Conservation (phyloP, 164 flowering plant species). For the Tetracentron sinense region DNA sequence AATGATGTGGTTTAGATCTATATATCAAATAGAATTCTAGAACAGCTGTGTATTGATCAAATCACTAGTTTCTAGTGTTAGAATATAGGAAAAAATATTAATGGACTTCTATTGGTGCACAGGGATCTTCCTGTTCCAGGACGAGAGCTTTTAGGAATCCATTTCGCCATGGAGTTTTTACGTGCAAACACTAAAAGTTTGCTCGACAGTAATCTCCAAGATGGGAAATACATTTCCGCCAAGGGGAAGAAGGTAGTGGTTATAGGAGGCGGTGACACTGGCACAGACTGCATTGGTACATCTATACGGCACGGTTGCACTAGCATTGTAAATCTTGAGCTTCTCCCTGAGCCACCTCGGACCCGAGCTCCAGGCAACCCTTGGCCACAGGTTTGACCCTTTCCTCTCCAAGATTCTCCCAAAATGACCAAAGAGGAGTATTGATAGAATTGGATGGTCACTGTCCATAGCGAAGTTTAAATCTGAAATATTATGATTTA, state of each 20-base stretch:
- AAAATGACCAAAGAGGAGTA: too few species aligned
- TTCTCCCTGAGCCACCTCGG: slow-evolving; percentile 82
- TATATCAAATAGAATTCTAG: neutral
- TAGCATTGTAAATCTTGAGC: slow-evolving; percentile 76
- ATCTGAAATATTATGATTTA: neutral
- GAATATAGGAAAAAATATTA: neutral
- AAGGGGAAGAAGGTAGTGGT: slow-evolving; percentile 96
- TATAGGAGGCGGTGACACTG: slow-evolving; percentile 99
- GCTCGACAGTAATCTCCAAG: slow-evolving; percentile 84
- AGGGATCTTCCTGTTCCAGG: slow-evolving; percentile 99
- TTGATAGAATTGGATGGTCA: neutral
- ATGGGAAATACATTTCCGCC: slow-evolving; percentile 89
- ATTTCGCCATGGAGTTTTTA: slow-evolving; percentile 97
- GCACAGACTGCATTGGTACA: slow-evolving; percentile 97
- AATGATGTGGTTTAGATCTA: neutral
- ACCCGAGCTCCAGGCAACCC: slow-evolving; percentile 92
- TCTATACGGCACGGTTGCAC: slow-evolving; percentile 92
- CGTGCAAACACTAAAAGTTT: slow-evolving; percentile 96
- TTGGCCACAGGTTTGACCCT: slow-evolving; percentile 85
- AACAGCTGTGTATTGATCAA: neutral
- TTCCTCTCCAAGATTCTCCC: neutral
- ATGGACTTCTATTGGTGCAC: slow-evolving; percentile 13
- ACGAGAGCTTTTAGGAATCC: slow-evolving; percentile 75
- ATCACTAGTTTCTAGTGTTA: neutral
- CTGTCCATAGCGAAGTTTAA: neutral